Base-by-base conservation (phyloP, 164 flowering plant genomes). In the Tetrastigma voinierianum region DNA sequence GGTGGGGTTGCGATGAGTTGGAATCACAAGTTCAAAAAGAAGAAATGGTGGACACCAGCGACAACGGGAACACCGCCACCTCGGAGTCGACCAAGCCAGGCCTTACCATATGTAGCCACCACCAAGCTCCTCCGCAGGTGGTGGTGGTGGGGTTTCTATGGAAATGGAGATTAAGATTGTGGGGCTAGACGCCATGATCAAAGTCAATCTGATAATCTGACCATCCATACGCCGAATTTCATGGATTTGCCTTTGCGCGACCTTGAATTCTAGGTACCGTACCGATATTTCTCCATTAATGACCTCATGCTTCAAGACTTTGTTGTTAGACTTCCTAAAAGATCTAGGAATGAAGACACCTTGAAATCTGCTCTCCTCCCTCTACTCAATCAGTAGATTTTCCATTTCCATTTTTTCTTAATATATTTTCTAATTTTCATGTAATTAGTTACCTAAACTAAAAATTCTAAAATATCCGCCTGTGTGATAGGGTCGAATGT, bases 271-370 rank as follows among this genome's bases (percentile, higher is more conserved):
- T 69, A 78, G 20, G 80, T 92, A 80, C 57, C 97, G 86, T 60
- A 92, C 91, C 0, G 88, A 87, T 55, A 60, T 87, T 63, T 86
- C 96, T 76, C 19, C 88, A 1, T n/a, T n/a, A 82, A 82, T 13
- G 87, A 82, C n/a, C 19, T 88, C 65, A 80, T 90, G 90, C 74
- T 92, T 58, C 96, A 88, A 44, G 93, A 91, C 70, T 70, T 89
- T 15, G 87, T 91, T 21, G 82, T 87, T 32, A 70, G 67, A 66
- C 69, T n/a, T n/a, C n/a, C n/a, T 2, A 73, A 76, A 1, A 85
- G 80, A 1, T 8, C 76, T 1, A 67, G 67, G 43, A 72, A 46
- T 25, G 90, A 83, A 47, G 82, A 86, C 1, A 70, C 59, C 14
- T 57, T 88, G 47, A 82, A 63, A 67, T 63, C 84, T 62, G 80